Evolutionary conservation across 805 yeast genomes (phyloP), one percentile per base, ranked within the genome.

Genomic region (Blastobotrys attinorum): DNA sequence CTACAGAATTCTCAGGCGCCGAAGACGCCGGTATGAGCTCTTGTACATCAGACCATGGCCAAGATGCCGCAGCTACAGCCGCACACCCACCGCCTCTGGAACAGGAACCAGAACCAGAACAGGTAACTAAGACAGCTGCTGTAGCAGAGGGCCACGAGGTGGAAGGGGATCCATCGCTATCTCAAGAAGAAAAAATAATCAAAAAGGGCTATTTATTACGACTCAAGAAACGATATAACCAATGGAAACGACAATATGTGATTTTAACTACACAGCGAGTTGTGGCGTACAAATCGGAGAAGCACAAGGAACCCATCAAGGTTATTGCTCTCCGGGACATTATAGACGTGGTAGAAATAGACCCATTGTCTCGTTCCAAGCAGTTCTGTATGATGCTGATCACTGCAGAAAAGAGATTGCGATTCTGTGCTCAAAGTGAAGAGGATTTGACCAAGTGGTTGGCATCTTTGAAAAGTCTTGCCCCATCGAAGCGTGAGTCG

Each of bases 381-480:
- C 49, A 48, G 33, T 72, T 66, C 63, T 74, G 79, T 49, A 54
- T 75, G 52, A 57, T 72, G 44, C 58, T 75, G 15, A 71, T 75
- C 31, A 70, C 77, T 0, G 70, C 72, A 2, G 53, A 55, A 37
- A 73, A 73, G 50, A 56, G 75, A 39, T 50, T 71, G 13, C 50
- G 75, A 23, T 64, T 75, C 44, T 64, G 76, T 49, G 71, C 72
- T 1, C 59, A 57, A 16, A 54, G 58, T 16, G 79, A 73, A 50
- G 72, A 67, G 11, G 76, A 72, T 20, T 56, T 74, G 51, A 62
- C 70, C 1, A 61, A 62, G 45, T 75, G 79, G 79, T 57, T 75
- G 17, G 73, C 71, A 2, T 62, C 73, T 3, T 51, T 74, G 42
- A 73, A 71, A 27, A 21, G 29, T 31, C n/a, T 15, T 16, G 7